Evolutionary conservation across 345 rosid genomes (phyloP), one percentile per base, ranked within the genome.

Genomic region (Moricandia moricandioides): DNA sequence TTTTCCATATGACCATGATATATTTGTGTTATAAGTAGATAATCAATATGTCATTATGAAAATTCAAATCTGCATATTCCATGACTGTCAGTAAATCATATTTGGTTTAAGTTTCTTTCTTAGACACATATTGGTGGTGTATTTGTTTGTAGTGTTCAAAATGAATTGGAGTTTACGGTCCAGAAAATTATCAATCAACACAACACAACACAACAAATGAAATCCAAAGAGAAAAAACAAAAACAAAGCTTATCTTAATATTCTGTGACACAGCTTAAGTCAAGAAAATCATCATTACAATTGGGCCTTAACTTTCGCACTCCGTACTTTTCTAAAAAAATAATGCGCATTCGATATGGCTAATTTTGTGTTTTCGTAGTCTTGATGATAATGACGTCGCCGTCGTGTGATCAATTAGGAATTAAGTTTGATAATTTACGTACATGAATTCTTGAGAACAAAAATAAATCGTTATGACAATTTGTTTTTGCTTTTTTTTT

Each of bases 151-250:
- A 34, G 39, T 35, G 29, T 40, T 24, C 8, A 49, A 14, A 49
- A 49, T 49, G 35, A 16, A 61, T 13, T 18, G n/a, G 33, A 54
- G 34, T 4, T 34, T 54, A 18, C 61, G 45, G 24, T 70, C 55
- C 11, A 26, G 2, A 58, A 57, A 40, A 16, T 58, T 8, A 17
- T 30, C 7, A 30, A 30, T 61, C 11, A 45, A 49, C 24, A 21
- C 66, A 16, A 70, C 24, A 21, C 66, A 16, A 70, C 65, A 70
- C n/a, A 40, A 40, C 51, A 62, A 70, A 59, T 12, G 21, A 12
- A 60, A 70, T 13, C 5, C 1, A n/a, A 6, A 16, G n/a, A n/a
- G n/a, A n/a, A n/a, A n/a, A n/a, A n/a, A n/a, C n/a, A 14, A 16
- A 30, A 62, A 59, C 29, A 49, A 71, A 5, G 6, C 62, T 62